Evolutionary conservation across 2,329 filamentous ascomycete genomes (phyloP).

Genomic region (Acrocalymma vagum): DNA sequence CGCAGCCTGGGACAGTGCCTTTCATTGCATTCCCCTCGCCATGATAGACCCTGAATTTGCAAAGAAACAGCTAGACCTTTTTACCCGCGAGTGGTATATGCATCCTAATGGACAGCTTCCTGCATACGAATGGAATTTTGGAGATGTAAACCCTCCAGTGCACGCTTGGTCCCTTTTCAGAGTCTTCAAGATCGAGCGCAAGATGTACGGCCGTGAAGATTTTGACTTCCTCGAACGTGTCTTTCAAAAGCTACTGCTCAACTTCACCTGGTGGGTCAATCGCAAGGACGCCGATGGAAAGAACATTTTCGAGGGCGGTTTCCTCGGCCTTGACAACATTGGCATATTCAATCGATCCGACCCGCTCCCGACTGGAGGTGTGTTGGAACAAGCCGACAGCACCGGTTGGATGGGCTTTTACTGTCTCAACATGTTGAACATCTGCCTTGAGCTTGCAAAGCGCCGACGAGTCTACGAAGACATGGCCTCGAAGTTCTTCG

Average conservation of each 20-base stretch:
- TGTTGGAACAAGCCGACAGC: conserved; percentile 94
- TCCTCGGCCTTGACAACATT: conserved; percentile 95
- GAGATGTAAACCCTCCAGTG: conserved; percentile 95
- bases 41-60: conserved; percentile 99
- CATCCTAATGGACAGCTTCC: conserved; percentile 96
- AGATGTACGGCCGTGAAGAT: conserved; percentile 94
- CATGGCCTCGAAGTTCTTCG: conserved; percentile 97
- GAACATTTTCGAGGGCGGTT: conserved; percentile 96
- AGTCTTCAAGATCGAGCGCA: conserved; percentile 97
- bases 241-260: conserved; percentile 93
- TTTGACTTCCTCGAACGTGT: conserved; percentile 95
- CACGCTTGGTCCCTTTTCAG: conserved; percentile 97
- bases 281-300: conserved; percentile 94
- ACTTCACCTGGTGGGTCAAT: conserved; percentile 99
- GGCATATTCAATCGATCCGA: conserved; percentile 97
- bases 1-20: conserved; percentile 95
- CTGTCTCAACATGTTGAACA: conserved; percentile 95
- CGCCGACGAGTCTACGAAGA: conserved; percentile 96
- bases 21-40: conserved; percentile 93
- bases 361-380: conserved; percentile 89
- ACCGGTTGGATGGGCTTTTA: conserved; percentile 99
- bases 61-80: conserved; percentile 96
- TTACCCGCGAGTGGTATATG: conserved; percentile 98
- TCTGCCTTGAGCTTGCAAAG: conserved; percentile 92
- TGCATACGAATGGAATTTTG: conserved; percentile 97